Evolutionary conservation across 176 grass and related monocot species (phyloP).

Genomic region (Musa schizocarpa): DNA sequence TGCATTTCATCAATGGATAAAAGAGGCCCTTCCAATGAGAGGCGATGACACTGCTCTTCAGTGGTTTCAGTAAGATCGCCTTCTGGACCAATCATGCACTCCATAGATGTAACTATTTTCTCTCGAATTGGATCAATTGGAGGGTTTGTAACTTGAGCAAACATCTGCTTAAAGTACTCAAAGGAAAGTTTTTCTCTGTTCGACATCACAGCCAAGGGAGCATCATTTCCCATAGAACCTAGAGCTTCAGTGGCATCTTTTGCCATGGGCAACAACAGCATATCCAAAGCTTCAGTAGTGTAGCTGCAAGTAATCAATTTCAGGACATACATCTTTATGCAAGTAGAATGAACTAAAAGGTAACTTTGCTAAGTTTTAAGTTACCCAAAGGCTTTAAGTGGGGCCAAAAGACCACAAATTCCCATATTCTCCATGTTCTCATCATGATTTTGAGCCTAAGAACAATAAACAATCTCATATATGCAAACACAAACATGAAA

Average conservation of each 20-base stretch:
- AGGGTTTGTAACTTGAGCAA: constrained; percentile 96
- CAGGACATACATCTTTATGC: constrained; percentile 12
- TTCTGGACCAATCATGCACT: constrained; percentile 97
- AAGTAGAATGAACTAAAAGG: constrained; percentile 5
- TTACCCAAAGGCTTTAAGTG: constrained; percentile 96
- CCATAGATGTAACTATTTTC: constrained; percentile 95
- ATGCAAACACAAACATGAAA: neutral
- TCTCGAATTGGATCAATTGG: constrained; percentile 96
- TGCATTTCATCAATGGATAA: constrained; percentile 90
- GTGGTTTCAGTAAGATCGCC: constrained; percentile 92
- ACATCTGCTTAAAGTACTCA: constrained; percentile 99
- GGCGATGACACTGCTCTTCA: constrained; percentile 77
- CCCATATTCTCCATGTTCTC: constrained; percentile 35
- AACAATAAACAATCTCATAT: constrained; percentile 12
- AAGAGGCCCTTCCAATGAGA: constrained; percentile 70
- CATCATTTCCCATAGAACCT: constrained; percentile 96
- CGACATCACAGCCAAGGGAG: constrained; percentile 95
- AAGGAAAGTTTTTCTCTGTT: constrained; percentile 87
- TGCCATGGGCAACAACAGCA: constrained; percentile 88
- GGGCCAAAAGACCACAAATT: constrained; percentile 62
- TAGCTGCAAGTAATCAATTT: constrained; percentile 42
- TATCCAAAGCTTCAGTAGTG: constrained; percentile 83
- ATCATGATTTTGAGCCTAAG: constrained; percentile 28
- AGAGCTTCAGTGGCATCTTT: constrained; percentile 72
- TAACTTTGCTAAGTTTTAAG: constrained; percentile 13